Percentiles rank a stretch among this genome's conserved stretches.
phyloP scores from a whole-genome alignment of 768 basidiomycete genomes.

The Naganishia vishniacii region DNA sequence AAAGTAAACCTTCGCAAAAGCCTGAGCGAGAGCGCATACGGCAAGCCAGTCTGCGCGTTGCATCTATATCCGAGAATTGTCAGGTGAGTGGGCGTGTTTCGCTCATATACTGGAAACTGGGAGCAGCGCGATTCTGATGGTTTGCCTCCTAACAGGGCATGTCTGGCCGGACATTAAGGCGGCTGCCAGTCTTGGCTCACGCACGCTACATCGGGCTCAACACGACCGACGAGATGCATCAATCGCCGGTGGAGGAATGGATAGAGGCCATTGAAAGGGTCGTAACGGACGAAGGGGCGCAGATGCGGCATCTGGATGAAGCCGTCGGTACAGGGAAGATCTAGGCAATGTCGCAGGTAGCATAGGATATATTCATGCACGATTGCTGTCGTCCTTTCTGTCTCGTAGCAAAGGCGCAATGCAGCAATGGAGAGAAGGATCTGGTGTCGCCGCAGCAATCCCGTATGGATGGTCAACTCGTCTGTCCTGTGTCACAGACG shows the following conservation, averaged over 20 bases:
- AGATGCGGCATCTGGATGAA: conserved; percentile 39
- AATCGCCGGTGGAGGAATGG: conserved; percentile 61
- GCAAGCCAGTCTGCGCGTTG: conserved; percentile 57
- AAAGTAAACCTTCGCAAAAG: conserved; percentile 26
- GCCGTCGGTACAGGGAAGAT: conserved; percentile 26
- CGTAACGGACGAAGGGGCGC: conserved; percentile 52
- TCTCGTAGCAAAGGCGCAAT: too few species aligned
- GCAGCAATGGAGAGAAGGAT: too few species aligned
- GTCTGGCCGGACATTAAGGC: conserved; percentile 84
- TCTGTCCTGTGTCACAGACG: too few species aligned
- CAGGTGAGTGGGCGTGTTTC: conserved; percentile 56
- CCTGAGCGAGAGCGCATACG: conserved; percentile 55
- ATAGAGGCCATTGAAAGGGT: conserved; percentile 77
- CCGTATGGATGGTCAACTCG: too few species aligned
- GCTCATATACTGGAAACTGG: too few species aligned
- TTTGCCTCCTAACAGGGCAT: too few species aligned
- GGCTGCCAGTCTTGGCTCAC: conserved; percentile 88
- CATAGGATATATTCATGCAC: not conserved
- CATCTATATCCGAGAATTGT: conserved; percentile 69
- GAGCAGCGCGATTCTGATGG: too few species aligned
- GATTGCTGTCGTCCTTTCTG: too few species aligned
- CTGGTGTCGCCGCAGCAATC: too few species aligned
- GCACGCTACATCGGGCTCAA: conserved; percentile 64
- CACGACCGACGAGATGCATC: conserved; percentile 37
- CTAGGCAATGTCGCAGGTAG: not conserved